Conservation (phyloP, 768 basidiomycete species). For the Tylopilus felleus region DNA sequence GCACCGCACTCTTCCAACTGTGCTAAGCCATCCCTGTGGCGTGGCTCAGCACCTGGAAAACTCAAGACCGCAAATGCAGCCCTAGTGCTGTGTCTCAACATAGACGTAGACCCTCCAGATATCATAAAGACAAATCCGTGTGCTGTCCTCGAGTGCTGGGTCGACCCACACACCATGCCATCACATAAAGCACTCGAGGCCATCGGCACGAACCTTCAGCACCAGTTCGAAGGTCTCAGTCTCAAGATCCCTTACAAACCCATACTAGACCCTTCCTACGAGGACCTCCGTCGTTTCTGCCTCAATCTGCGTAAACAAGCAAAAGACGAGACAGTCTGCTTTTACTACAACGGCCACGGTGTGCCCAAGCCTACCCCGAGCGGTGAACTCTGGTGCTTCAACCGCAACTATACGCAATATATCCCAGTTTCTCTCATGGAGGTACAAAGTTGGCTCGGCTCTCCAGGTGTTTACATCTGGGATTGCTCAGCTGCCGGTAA, state of each 20-base stretch:
- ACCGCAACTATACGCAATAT: slow-evolving; percentile 95
- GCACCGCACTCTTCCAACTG: slow-evolving; percentile 66
- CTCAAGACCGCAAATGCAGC: slow-evolving; percentile 90
- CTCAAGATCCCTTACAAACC: slow-evolving; percentile 94
- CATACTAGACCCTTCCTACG: slow-evolving; percentile 91
- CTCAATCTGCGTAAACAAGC: slow-evolving; percentile 79
- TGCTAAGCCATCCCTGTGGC: slow-evolving; percentile 71
- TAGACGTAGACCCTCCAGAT: slow-evolving; percentile 97
- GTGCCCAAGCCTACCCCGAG: slow-evolving; percentile 95
- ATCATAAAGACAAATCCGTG: slow-evolving; percentile 96
- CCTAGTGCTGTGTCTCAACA: slow-evolving; percentile 89
- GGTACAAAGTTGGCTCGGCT: slow-evolving; percentile 89
- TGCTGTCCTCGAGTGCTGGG: slow-evolving; percentile 94
- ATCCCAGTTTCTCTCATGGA: slow-evolving; percentile 95
- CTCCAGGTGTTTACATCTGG: slow-evolving; percentile 97
- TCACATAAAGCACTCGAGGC: slow-evolving; percentile 91
- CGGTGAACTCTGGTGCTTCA: slow-evolving; percentile 99
- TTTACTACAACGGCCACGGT: slow-evolving; percentile 98
- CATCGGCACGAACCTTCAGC: slow-evolving; percentile 88
- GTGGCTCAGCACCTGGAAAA: slow-evolving; percentile 74
- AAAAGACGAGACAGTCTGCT: slow-evolving; percentile 89
- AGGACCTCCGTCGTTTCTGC: slow-evolving; percentile 89
- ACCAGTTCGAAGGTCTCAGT: slow-evolving; percentile 94
- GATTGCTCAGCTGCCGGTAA: slow-evolving; percentile 98
- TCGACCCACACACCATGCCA: slow-evolving; percentile 91